Percentiles rank a stretch among this genome's conserved stretches.
Conservation (phyloP, 768 basidiomycete genomes). For the Panellus pusillus region DNA sequence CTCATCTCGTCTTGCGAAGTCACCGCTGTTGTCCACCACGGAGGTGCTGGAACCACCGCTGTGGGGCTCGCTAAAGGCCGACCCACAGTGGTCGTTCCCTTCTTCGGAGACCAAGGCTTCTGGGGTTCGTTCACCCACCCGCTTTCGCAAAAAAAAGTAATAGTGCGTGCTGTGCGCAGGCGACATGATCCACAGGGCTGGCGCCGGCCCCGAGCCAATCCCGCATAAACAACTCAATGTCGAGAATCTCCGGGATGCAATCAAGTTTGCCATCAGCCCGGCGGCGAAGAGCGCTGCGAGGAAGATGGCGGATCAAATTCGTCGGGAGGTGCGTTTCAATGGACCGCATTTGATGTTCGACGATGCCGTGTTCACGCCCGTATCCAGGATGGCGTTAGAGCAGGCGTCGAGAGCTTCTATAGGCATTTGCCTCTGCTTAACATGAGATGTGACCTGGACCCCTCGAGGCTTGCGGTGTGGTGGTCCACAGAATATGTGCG, state of each 20-base stretch:
- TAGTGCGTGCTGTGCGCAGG: slow-evolving; percentile 32
- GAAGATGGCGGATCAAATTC: slow-evolving; percentile 50
- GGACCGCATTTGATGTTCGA: no score
- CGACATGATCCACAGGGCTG: slow-evolving; percentile 60
- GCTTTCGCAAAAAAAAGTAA: slow-evolving; percentile 22
- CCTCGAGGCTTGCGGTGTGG: slow-evolving; percentile 54
- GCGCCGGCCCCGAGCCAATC: slow-evolving; percentile 63
- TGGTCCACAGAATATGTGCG: slow-evolving; percentile 52
- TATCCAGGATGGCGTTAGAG: slow-evolving; percentile 44
- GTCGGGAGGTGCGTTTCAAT: slow-evolving; percentile 39
- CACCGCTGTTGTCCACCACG: slow-evolving; percentile 61
- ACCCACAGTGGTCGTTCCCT: slow-evolving; percentile 63
- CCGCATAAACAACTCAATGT: slow-evolving; percentile 49
- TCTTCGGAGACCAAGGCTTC: slow-evolving; percentile 66
- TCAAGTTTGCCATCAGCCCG: slow-evolving; percentile 47
- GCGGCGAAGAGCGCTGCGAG: slow-evolving; percentile 49
- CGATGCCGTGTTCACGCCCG: not conserved
- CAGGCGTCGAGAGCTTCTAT: slow-evolving; percentile 58
- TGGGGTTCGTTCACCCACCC: slow-evolving; percentile 40
- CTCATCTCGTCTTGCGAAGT: slow-evolving; percentile 27
- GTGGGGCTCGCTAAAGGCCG: slow-evolving; percentile 58
- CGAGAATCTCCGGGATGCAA: slow-evolving; percentile 52
- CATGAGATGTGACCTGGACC: slow-evolving; percentile 64
- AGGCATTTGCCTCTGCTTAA: slow-evolving; percentile 57
- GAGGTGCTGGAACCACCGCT: slow-evolving; percentile 68